A percentile compares a stretch with the other conserved stretches of the same genome.
Evolutionary conservation across 139 green algal genomes (phyloP).

Genomic region (Tetraselmis chui): DNA sequence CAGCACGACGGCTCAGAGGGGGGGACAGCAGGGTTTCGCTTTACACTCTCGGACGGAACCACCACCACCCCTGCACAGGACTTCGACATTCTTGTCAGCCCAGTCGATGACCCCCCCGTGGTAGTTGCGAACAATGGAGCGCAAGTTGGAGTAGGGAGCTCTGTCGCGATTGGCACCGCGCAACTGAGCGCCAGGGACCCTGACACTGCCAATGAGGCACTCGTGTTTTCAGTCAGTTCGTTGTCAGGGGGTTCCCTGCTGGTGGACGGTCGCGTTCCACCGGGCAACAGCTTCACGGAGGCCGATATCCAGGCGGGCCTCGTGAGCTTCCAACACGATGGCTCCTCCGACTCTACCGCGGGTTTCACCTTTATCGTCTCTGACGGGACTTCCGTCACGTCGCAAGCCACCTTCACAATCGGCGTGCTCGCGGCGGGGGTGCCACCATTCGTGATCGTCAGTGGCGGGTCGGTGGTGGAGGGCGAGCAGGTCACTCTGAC

Average conservation of each 20-base stretch:
- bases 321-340: not conserved
- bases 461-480: not conserved
- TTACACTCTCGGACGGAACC: not conserved
- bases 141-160: not conserved
- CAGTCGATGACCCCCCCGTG: not conserved
- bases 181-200: not conserved
- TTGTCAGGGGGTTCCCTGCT: not conserved
- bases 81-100: not conserved
- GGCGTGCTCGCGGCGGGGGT: not conserved
- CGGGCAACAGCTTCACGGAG: not conserved
- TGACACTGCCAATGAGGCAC: not conserved
- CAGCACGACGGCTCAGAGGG: not conserved
- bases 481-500: not conserved
- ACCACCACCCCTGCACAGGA: not conserved
- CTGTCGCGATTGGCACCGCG: not conserved
- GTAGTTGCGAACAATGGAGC: not conserved
- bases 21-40: not conserved
- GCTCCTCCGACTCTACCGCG: not conserved
- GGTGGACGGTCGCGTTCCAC: not conserved
- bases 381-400: not conserved
- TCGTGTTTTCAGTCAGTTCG: not conserved
- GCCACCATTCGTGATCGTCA: not conserved
- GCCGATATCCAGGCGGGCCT: not conserved
- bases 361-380: not conserved
- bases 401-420: not conserved